A percentile compares a stretch with the other conserved stretches of the same genome.
These are phyloP conservation scores for Fusarium avenaceum DNA, from an alignment of 2,329 filamentous ascomycete species.

Conservation along the genomic window DNA sequence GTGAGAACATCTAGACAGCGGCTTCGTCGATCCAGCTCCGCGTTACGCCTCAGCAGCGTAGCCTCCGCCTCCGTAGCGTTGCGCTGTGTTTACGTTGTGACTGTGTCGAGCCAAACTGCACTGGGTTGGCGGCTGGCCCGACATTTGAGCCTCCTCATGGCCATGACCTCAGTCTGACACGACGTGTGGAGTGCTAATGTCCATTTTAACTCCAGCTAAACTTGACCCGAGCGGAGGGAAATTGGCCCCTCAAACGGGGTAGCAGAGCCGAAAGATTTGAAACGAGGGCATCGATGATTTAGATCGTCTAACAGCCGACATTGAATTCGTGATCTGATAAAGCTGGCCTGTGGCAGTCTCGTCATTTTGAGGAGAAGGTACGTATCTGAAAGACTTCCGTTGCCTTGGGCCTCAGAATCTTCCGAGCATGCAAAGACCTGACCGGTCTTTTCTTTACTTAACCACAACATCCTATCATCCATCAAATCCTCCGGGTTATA, in stretches of 20 bases:
- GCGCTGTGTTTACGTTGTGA: background rate
- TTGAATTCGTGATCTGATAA: conserved; percentile 11
- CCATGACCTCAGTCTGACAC: conserved; percentile 49
- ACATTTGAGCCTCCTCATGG: conserved; percentile 39
- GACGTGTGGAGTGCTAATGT: conserved; percentile 42
- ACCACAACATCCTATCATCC: background rate
- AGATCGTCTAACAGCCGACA: conserved; percentile 38
- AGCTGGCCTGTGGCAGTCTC: conserved; percentile 5
- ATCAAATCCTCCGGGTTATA: background rate
- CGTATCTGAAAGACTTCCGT: background rate
- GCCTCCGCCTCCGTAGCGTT: background rate
- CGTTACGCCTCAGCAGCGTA: conserved; percentile 20
- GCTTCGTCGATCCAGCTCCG: background rate
- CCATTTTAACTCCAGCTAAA: conserved; percentile 34
- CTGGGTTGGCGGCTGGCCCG: conserved; percentile 21
- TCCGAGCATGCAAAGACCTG: background rate
- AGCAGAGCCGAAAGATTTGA: conserved; percentile 32
- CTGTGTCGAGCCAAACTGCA: conserved; percentile 4
- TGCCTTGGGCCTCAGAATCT: background rate
- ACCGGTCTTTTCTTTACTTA: background rate
- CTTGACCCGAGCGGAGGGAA: conserved; percentile 36
- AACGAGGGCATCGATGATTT: conserved; percentile 38
- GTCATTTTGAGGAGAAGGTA: background rate
- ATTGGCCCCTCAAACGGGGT: conserved; percentile 34
- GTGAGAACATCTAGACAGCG: conserved; percentile 17